Conservation (phyloP, 164 flowering plant genomes). For the Magnolia sinica region DNA sequence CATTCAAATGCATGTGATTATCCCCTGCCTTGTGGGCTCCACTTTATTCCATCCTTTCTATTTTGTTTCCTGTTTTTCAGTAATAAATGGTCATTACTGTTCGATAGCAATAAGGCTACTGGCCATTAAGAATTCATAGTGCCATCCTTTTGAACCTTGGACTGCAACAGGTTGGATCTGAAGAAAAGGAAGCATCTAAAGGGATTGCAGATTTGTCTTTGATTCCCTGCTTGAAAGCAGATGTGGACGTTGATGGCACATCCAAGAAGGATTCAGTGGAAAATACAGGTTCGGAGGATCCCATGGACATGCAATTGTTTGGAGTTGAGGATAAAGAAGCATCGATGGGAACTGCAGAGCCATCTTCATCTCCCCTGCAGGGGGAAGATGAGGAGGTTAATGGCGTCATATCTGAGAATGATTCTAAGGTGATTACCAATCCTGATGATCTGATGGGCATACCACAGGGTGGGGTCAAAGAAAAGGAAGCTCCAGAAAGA, state of each 20-base stretch:
- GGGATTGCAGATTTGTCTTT: not conserved
- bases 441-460: not conserved
- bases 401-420: not conserved
- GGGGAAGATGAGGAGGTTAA: not conserved
- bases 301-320: not conserved
- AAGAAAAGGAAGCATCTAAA: not conserved
- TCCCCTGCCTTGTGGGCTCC: not conserved
- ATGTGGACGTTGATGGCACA: not conserved
- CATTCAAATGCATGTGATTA: not conserved
- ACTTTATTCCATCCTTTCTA: not conserved
- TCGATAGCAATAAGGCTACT: not conserved
- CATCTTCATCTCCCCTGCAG: not conserved
- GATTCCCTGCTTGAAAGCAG: not conserved
- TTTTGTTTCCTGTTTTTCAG: not conserved
- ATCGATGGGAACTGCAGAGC: not conserved
- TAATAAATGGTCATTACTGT: not conserved
- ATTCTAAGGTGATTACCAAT: not conserved
- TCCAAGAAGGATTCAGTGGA: not conserved
- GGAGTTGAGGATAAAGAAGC: not conserved
- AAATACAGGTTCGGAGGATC: not conserved
- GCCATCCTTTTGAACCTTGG: not conserved
- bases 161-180: not conserved
- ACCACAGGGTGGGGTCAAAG: not conserved
- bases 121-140: not conserved
- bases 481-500: not conserved